A percentile compares a stretch with the other conserved stretches of the same genome.
These are phyloP conservation scores for Metschnikowia corniflorae DNA, from an alignment of 805 yeast species.

Conservation along the genomic window DNA sequence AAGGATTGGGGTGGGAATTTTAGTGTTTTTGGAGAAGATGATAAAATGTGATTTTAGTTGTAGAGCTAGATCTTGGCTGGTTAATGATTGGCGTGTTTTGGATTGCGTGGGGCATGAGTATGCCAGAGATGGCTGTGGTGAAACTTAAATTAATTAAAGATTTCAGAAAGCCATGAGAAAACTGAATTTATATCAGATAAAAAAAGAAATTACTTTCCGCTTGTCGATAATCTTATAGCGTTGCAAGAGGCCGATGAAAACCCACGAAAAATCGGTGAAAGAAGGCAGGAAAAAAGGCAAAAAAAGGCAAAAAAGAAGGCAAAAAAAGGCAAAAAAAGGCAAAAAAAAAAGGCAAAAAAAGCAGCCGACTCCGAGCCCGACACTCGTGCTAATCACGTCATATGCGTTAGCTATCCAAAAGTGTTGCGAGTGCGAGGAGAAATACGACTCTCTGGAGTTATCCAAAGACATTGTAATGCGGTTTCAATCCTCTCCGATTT, in stretches of 20 bases:
- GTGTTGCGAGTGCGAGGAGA: neutral
- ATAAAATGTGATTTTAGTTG: neutral
- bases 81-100: neutral
- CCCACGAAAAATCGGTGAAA: neutral
- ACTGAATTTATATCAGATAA: too few relatives aligned
- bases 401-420: too few relatives aligned
- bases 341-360: neutral
- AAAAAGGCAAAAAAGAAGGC: neutral
- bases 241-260: neutral
- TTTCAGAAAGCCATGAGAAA: too few relatives aligned
- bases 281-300: neutral
- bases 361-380: neutral
- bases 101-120: too few relatives aligned
- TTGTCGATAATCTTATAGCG: neutral
- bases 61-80: neutral
- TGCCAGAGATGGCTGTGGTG: too few relatives aligned
- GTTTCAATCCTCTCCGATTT: neutral
- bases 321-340: neutral
- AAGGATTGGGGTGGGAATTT: neutral
- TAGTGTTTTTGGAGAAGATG: neutral
- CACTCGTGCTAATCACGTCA: too few relatives aligned
- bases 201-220: neutral
- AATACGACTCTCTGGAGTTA: too few relatives aligned
- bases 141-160: too few relatives aligned
- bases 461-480: neutral